These are phyloP conservation scores for Lipomyces chichibuensis DNA, from an alignment of 805 yeast genomes.

Conservation along the genomic window DNA sequence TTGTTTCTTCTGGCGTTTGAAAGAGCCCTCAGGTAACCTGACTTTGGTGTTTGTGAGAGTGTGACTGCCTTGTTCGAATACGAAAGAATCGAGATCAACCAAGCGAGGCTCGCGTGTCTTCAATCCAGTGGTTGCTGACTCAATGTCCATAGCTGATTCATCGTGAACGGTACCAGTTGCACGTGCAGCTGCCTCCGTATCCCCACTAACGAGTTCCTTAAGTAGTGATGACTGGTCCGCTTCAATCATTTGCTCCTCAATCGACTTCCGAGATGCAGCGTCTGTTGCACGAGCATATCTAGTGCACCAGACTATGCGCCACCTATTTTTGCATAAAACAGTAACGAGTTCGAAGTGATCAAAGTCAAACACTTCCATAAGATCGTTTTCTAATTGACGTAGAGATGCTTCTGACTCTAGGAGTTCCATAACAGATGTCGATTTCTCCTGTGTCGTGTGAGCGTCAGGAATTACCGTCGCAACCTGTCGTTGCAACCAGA, in stretches of 20 bases:
- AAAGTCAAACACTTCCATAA: slow-evolving; percentile 55
- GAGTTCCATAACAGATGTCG: slow-evolving; percentile 48
- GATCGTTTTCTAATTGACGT: slow-evolving; percentile 56
- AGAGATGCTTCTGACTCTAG: slow-evolving; percentile 48
- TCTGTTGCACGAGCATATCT: slow-evolving; percentile 48
- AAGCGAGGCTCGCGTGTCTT: slow-evolving; percentile 47
- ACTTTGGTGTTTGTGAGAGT: slow-evolving; percentile 68
- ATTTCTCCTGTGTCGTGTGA: slow-evolving; percentile 47
- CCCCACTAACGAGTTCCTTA: slow-evolving; percentile 47
- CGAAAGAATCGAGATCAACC: slow-evolving; percentile 65
- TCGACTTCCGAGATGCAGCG: slow-evolving; percentile 45
- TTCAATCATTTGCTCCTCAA: slow-evolving; percentile 52
- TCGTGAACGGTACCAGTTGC: slow-evolving; percentile 42
- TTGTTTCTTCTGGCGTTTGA: slow-evolving; percentile 66
- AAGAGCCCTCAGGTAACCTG: slow-evolving; percentile 80
- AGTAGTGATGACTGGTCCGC: slow-evolving; percentile 50
- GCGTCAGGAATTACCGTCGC: slow-evolving; percentile 48
- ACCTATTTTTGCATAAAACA: slow-evolving; percentile 55
- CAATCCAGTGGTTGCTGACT: background rate
- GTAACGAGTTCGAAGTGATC: slow-evolving; percentile 57
- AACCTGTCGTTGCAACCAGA: slow-evolving; percentile 60
- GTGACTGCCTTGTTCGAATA: slow-evolving; percentile 74
- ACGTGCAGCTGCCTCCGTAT: slow-evolving; percentile 8
- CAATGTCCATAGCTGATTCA: slow-evolving; percentile 17
- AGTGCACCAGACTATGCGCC: slow-evolving; percentile 58